Percentiles rank a stretch among this genome's conserved stretches.
Evolutionary conservation across 345 rosid genomes (phyloP).

Genomic region (Salix arbutifolia): DNA sequence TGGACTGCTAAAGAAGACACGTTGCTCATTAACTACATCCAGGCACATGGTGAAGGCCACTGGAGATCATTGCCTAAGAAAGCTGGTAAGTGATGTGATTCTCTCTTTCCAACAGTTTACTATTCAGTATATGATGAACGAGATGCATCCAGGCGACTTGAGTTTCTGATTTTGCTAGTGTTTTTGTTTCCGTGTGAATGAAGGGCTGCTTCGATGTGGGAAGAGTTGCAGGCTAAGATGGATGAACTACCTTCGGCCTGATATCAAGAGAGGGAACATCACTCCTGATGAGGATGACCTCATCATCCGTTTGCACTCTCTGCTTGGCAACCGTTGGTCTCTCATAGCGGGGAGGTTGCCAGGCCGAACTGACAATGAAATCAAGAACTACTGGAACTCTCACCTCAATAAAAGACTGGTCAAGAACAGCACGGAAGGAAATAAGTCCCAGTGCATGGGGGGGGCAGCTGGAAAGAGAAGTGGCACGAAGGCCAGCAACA

Average conservation of each 20-base stretch:
- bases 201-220: constrained; percentile 46
- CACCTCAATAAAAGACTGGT: constrained; percentile 30
- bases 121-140: no score
- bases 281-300: constrained; percentile 47
- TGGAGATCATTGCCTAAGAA: constrained; percentile 44
- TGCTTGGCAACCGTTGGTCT: constrained; percentile 49
- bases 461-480: not conserved
- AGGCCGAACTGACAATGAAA: constrained; percentile 52
- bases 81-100: constrained; percentile 27
- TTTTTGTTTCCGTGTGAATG: not conserved
- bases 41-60: constrained; percentile 38
- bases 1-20: constrained; percentile 45
- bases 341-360: constrained; percentile 41
- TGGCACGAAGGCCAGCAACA: not conserved
- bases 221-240: constrained; percentile 52
- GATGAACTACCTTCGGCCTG: constrained; percentile 51
- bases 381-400: constrained; percentile 49
- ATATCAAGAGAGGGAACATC: constrained; percentile 47
- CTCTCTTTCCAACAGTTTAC: not conserved
- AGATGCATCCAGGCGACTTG: not conserved
- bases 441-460: not conserved
- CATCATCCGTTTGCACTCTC: constrained; percentile 40
- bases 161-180: not conserved
- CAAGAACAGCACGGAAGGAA: not conserved
- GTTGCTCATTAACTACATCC: constrained; percentile 31